These are phyloP conservation scores for Glycine soja DNA, from an alignment of 306 rosid genomes.

Conservation along the genomic window DNA sequence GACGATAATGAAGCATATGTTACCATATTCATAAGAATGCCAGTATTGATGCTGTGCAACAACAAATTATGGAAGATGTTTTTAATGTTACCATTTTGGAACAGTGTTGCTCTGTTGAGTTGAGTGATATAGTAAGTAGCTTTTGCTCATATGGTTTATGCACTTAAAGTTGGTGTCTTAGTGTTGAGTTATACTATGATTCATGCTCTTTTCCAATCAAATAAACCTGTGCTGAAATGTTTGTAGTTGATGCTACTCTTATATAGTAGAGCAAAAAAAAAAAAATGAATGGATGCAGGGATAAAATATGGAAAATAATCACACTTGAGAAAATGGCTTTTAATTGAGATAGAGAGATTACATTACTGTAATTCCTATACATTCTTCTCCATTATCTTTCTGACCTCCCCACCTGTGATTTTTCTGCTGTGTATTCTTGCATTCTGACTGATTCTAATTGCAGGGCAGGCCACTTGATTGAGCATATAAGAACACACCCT, in stretches of 20 bases:
- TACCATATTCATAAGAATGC: conserved; percentile 26
- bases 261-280: neutral
- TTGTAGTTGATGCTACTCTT: conserved; percentile 16
- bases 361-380: conserved; percentile 11
- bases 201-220: neutral
- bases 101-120: conserved; percentile 7
- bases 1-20: neutral
- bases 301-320: no score
- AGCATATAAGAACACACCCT: conserved; percentile 69
- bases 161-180: conserved; percentile 18
- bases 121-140: conserved; percentile 35
- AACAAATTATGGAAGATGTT: conserved; percentile 33
- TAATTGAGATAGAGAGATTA: conserved; percentile 10
- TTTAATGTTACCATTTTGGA: neutral
- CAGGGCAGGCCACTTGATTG: conserved; percentile 89
- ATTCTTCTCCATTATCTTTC: conserved; percentile 32
- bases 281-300: no score
- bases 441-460: conserved; percentile 38
- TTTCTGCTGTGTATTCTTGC: conserved; percentile 1
- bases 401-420: conserved; percentile 17
- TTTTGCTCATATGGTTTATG: conserved; percentile 41
- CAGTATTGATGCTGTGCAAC: conserved; percentile 28
- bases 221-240: conserved; percentile 19
- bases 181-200: conserved; percentile 11
- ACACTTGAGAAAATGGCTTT: no score